phyloP scores from a whole-genome alignment of 2,329 filamentous ascomycete genomes.

The Aspergillus neotritici region DNA sequence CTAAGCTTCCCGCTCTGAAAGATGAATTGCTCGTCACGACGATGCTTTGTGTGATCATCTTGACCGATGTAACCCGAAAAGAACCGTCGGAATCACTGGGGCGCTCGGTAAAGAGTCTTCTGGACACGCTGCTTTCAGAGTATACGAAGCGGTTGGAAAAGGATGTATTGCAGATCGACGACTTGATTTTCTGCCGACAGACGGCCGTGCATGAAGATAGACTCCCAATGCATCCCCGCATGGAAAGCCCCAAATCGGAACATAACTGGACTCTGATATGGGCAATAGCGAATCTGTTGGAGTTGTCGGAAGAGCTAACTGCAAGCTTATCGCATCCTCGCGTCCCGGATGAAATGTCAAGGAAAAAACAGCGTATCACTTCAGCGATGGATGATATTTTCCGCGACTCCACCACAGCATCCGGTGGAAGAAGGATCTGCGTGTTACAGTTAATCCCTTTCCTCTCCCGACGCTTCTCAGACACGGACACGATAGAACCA shows the following conservation, averaged over 20 bases:
- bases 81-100: slow-evolving; percentile 36
- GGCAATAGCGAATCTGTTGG: slow-evolving; percentile 38
- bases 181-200: slow-evolving; percentile 55
- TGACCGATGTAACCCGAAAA: slow-evolving; percentile 42
- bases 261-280: slow-evolving; percentile 38
- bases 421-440: slow-evolving; percentile 39
- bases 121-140: slow-evolving; percentile 68
- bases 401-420: slow-evolving; percentile 31
- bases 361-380: slow-evolving; percentile 33
- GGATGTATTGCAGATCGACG: slow-evolving; percentile 70
- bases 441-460: slow-evolving; percentile 54
- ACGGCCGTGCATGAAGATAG: slow-evolving; percentile 30
- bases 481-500: slow-evolving; percentile 49
- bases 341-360: slow-evolving; percentile 15
- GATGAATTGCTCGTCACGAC: slow-evolving; percentile 74
- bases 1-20: slow-evolving; percentile 60
- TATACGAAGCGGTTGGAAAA: slow-evolving; percentile 67
- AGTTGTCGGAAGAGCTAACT: slow-evolving; percentile 27
- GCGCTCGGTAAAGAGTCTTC: slow-evolving; percentile 55
- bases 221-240: slow-evolving; percentile 32
- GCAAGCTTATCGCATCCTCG: slow-evolving; percentile 6
- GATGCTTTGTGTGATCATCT: slow-evolving; percentile 58
- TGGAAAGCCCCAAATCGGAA: slow-evolving; percentile 32
- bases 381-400: slow-evolving; percentile 35
- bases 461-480: slow-evolving; percentile 43